Conservation (phyloP, 495 filamentous ascomycete genomes). For the Xylaria grammica region DNA sequence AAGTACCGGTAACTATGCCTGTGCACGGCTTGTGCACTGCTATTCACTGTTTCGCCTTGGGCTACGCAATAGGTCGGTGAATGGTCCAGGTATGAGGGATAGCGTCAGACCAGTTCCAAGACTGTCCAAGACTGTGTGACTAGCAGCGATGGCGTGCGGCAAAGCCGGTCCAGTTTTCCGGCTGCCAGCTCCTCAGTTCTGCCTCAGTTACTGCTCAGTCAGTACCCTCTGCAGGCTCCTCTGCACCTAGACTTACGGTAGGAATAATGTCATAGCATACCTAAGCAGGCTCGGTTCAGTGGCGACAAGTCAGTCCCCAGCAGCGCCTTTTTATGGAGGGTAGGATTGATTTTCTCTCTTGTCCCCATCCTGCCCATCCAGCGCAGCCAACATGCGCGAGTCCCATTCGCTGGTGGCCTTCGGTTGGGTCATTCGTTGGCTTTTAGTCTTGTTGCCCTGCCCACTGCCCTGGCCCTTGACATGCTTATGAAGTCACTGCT, state of each 20-base stretch:
- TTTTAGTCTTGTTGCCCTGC: conserved; percentile 5
- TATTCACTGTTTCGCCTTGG: background rate
- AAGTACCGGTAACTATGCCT: background rate
- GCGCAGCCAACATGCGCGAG: background rate
- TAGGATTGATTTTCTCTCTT: conserved; percentile 5
- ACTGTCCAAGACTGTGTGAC: background rate
- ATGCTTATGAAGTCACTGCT: conserved; percentile 16
- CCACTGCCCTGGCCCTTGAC: conserved; percentile 14
- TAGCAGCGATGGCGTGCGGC: background rate
- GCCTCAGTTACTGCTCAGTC: no score
- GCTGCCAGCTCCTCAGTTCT: background rate
- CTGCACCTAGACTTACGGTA: no score
- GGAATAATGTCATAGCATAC: no score
- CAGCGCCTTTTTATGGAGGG: conserved; percentile 13
- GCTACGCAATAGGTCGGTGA: background rate
- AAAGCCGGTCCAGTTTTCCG: background rate
- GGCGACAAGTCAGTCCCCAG: conserved; percentile 8
- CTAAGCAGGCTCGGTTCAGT: no score
- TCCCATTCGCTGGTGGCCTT: conserved; percentile 13
- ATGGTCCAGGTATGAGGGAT: background rate
- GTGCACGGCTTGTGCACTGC: background rate
- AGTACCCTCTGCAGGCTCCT: no score
- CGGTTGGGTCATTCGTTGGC: conserved; percentile 6
- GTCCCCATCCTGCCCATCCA: background rate
- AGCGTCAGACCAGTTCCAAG: background rate